A percentile compares a stretch with the other conserved stretches of the same genome.
phyloP scores from a whole-genome alignment of 306 rosid genomes.

The Parietaria judaica region DNA sequence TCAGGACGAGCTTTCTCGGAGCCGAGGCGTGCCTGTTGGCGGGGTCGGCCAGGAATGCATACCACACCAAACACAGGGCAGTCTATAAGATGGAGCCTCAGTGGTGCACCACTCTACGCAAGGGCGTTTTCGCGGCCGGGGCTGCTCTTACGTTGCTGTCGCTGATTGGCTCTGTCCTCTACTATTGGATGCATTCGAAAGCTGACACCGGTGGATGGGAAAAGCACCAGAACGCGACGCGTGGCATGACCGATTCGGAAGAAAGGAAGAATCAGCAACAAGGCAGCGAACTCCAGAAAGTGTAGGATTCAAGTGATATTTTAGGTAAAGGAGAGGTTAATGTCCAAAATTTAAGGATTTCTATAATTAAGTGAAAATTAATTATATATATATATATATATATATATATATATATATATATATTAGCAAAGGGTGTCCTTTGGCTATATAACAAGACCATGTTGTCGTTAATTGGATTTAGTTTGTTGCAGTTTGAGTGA shows the following conservation, averaged over 20 bases:
- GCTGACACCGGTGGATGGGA: constrained; percentile 96
- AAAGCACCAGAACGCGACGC: constrained; percentile 73
- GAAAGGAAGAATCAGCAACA: constrained; percentile 36
- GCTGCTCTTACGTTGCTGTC: constrained; percentile 82
- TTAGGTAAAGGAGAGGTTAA: too few relatives aligned
- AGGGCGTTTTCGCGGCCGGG: constrained; percentile 93
- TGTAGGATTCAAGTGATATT: too few relatives aligned
- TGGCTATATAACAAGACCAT: too few relatives aligned
- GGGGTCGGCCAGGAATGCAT: constrained; percentile 92
- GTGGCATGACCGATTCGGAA: constrained; percentile 44
- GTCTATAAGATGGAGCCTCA: constrained; percentile 20
- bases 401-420: too few relatives aligned
- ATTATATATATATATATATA: too few relatives aligned
- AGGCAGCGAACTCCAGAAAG: constrained; percentile 42
- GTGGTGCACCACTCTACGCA: constrained; percentile 82
- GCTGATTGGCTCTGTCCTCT: constrained; percentile 48
- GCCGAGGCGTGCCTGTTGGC: constrained; percentile 92
- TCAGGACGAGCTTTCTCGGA: constrained; percentile 72
- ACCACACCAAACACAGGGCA: constrained; percentile 76
- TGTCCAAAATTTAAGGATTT: too few relatives aligned
- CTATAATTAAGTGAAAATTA: too few relatives aligned
- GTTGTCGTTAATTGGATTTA: too few relatives aligned
- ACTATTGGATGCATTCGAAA: constrained; percentile 77
- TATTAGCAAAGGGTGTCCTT: too few relatives aligned
- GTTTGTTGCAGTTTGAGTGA: too few relatives aligned